Evolutionary conservation across 2,329 filamentous ascomycete genomes (phyloP), one percentile per base, ranked within the genome.

Genomic region (Scedosporium dehoogii): DNA sequence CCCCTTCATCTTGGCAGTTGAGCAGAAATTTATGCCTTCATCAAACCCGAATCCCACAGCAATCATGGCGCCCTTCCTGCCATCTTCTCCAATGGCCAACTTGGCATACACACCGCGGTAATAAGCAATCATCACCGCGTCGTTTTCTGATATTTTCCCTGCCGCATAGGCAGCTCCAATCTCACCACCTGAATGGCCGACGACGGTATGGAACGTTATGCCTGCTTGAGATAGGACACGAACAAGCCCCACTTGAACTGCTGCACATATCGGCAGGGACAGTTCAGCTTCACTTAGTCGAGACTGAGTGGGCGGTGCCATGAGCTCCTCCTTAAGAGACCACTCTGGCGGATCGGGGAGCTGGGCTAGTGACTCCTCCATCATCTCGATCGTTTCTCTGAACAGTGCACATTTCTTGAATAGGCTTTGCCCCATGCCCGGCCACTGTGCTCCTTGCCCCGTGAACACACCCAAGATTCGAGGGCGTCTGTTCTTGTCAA

Each of bases 231-330:
- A 56, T 10, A 74, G 65, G 0, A 76, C 65, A 10, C 76, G 70
- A 1, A 77, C 69, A 1, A 79, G 66, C 2, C 67, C 77, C 1
- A 81, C 63, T 62, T 81, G 78, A 0, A 81, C 18, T 0, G 76
- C 76, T 1, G 77, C 79, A 41, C 72, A 79, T 0, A 76, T 48
- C 0, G 78, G 72, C 61, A 80, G 78, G 6, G 70, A 71, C 9
- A 71, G 58, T 9, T 68, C 65, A 1, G 72, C 67, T 9, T 67
- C 63, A 16, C 69, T 62, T 7, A 71, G 62, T 2, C 62, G 63
- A 1, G 65, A 27, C 33, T 62, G 61, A 2, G 55, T 9, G 12
- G 68, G 33, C 57, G 69, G 64, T 23, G 66, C 62, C 42, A 64
- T 6, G 10, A 64, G 44, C 16, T 60, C 58, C n/a, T 60, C 58